phyloP scores from a whole-genome alignment of 2,329 filamentous ascomycete species.

The Penicillium sp. region DNA sequence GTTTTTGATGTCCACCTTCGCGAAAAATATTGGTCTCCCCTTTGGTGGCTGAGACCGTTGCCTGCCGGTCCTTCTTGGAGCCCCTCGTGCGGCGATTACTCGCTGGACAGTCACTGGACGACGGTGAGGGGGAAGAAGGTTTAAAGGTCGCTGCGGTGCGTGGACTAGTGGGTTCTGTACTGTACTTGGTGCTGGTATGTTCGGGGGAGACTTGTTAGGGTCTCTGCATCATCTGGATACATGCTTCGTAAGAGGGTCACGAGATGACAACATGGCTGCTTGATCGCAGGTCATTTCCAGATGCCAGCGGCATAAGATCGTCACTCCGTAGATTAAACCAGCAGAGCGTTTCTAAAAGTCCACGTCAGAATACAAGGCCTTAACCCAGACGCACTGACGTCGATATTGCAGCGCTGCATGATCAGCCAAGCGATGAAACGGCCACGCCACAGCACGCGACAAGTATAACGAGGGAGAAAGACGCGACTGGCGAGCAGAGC shows the following conservation, averaged over 20 bases:
- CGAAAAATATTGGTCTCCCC: not conserved
- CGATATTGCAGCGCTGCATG: not conserved
- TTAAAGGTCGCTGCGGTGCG: not conserved
- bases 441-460: not conserved
- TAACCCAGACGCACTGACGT: conserved; percentile 2
- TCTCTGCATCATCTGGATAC: not conserved
- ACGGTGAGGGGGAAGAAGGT: not conserved
- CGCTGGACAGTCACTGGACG: not conserved
- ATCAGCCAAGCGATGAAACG: not conserved
- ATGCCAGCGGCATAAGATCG: not conserved
- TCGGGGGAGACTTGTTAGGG: not conserved
- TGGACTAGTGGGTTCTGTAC: too few species aligned
- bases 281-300: not conserved
- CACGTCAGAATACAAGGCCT: not conserved
- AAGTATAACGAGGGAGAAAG: not conserved
- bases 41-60: not conserved
- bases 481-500: not conserved
- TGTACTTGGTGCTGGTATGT: not conserved
- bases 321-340: not conserved
- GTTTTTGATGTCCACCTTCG: conserved; percentile 5
- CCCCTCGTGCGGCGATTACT: not conserved
- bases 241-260: not conserved
- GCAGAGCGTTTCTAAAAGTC: not conserved
- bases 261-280: conserved; percentile 1
- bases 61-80: not conserved